phyloP scores from a whole-genome alignment of 2,329 filamentous ascomycete species.

The Alternaria hordeiaustralica region DNA sequence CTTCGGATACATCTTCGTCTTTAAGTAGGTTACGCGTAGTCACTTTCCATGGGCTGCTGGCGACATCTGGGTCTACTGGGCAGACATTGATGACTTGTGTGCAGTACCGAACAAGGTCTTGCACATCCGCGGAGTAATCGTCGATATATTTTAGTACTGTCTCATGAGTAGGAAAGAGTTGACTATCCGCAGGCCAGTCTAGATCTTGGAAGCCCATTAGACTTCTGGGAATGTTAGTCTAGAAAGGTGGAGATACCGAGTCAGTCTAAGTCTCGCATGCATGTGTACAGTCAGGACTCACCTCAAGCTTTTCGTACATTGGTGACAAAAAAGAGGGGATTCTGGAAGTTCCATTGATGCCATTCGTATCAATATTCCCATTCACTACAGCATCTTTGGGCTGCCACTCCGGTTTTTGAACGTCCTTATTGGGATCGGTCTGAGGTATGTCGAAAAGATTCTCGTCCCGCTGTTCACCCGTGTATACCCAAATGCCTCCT shows the following conservation, averaged over 20 bases:
- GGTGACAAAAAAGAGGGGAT: slow-evolving; percentile 76
- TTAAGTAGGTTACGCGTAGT: slow-evolving; percentile 60
- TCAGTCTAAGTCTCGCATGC: too few species aligned
- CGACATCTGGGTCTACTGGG: slow-evolving; percentile 30
- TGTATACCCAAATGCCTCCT: slow-evolving; percentile 89
- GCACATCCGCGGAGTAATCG: slow-evolving; percentile 72
- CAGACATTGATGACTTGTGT: slow-evolving; percentile 71
- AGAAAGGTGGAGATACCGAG: too few species aligned
- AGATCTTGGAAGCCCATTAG: slow-evolving; percentile 82
- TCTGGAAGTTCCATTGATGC: slow-evolving; percentile 12
- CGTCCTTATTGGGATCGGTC: slow-evolving; percentile 64
- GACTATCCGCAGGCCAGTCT: slow-evolving; percentile 66
- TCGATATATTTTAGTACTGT: slow-evolving; percentile 77
- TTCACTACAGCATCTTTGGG: background rate
- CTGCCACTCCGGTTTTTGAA: slow-evolving; percentile 67
- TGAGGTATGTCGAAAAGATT: slow-evolving; percentile 67
- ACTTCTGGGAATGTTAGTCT: too few species aligned
- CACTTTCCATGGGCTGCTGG: slow-evolving; percentile 64
- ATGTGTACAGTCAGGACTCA: too few species aligned
- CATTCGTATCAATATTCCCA: background rate
- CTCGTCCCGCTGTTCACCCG: slow-evolving; percentile 56
- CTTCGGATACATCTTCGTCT: slow-evolving; percentile 45
- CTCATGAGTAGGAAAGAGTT: slow-evolving; percentile 76
- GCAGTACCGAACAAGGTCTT: slow-evolving; percentile 71
- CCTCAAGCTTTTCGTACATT: slow-evolving; percentile 80